Conservation (phyloP, 768 basidiomycete genomes). For the Xerocomellus chrysenteron region DNA sequence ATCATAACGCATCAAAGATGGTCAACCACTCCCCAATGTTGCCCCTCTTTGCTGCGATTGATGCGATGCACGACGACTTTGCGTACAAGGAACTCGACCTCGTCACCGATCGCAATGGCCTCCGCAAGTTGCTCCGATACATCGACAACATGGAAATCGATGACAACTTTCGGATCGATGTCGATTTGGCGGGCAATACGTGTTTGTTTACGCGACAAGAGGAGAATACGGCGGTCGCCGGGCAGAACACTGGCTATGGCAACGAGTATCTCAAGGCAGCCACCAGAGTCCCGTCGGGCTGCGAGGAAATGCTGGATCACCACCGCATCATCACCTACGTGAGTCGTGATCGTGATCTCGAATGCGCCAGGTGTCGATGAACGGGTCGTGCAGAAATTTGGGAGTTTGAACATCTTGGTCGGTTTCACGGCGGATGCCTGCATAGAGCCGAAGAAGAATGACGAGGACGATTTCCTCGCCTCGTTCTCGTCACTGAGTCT, state of each 20-base stretch:
- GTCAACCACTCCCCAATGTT: constrained; percentile 40
- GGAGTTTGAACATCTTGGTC: constrained; percentile 56
- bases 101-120: constrained; percentile 64
- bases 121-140: constrained; percentile 66
- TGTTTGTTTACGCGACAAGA: constrained; percentile 60
- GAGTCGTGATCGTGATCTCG: constrained; percentile 23
- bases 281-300: constrained; percentile 47
- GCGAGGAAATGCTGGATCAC: constrained; percentile 53
- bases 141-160: constrained; percentile 16
- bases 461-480: constrained; percentile 22
- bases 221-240: constrained; percentile 28
- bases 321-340: constrained; percentile 66
- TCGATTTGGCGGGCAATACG: constrained; percentile 61
- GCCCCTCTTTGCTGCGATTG: constrained; percentile 61
- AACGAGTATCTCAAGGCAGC: constrained; percentile 60
- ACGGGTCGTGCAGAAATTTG: constrained; percentile 45
- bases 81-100: constrained; percentile 38
- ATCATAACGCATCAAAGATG: constrained; percentile 57
- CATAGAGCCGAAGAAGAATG: constrained; percentile 12
- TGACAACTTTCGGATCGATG: constrained; percentile 64
- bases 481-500: constrained; percentile 28
- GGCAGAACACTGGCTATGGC: constrained; percentile 47
- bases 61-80: constrained; percentile 35
- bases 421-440: constrained; percentile 56
- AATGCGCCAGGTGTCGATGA: neutral